These are phyloP conservation scores for Senna tora DNA, from an alignment of 306 rosid genomes.

Conservation along the genomic window DNA sequence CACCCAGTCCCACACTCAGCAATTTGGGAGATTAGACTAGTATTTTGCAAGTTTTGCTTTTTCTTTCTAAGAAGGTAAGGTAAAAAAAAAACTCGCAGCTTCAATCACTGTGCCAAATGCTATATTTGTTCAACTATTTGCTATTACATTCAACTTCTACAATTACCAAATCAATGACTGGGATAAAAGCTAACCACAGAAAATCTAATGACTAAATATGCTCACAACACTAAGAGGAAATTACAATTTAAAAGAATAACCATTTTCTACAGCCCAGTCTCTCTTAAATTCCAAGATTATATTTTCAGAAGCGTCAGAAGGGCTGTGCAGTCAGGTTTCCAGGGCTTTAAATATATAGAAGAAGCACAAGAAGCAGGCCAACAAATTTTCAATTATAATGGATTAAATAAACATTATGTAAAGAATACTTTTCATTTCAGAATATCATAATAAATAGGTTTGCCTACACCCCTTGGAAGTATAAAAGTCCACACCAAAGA, in stretches of 20 bases:
- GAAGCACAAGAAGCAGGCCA: not conserved
- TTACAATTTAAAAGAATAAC: not conserved
- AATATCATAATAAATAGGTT: not conserved
- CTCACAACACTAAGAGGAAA: not conserved
- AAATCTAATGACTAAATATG: not conserved
- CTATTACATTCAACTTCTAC: constrained; percentile 14
- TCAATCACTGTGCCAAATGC: constrained; percentile 12
- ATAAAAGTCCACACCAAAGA: not conserved
- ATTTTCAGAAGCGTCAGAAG: not conserved
- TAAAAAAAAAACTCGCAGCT: constrained; percentile 12
- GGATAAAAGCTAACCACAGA: not conserved
- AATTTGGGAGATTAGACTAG: not conserved
- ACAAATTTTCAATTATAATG: not conserved
- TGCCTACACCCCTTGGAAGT: not conserved
- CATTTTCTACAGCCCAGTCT: not conserved
- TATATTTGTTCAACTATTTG: constrained; percentile 7
- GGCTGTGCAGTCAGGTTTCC: not conserved
- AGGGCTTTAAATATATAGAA: not conserved
- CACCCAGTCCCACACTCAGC: not conserved
- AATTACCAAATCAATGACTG: not conserved
- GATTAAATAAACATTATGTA: not conserved
- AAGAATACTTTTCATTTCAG: not conserved
- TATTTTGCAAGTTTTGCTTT: constrained; percentile 6
- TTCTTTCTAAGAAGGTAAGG: constrained; percentile 27
- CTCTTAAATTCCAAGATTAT: not conserved